These are phyloP conservation scores for Xylaria intraflava DNA, from an alignment of 495 filamentous ascomycete species.

Conservation along the genomic window DNA sequence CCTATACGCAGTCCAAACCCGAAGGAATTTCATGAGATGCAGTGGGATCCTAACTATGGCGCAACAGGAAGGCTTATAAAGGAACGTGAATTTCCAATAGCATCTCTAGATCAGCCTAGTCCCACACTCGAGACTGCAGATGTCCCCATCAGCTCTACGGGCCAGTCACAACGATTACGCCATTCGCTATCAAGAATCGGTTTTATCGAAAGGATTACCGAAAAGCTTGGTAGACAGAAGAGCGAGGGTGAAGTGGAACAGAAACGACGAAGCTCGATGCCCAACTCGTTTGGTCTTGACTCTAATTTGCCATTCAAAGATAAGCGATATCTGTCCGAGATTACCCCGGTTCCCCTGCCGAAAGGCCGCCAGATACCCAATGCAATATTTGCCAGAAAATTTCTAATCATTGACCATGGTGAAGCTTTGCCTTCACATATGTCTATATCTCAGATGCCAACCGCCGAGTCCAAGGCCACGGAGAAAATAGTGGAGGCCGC, in stretches of 20 bases:
- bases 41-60: conserved; percentile 22
- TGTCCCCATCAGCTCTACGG: conserved; percentile 5
- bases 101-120: conserved; percentile 13
- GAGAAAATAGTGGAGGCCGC: conserved; percentile 38
- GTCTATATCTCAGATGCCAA: conserved; percentile 24
- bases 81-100: conserved; percentile 19
- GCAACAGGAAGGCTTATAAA: conserved; percentile 19
- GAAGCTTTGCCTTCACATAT: conserved; percentile 17
- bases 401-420: conserved; percentile 24
- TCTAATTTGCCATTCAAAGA: conserved; percentile 11
- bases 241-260: conserved; percentile 10
- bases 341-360: conserved; percentile 14
- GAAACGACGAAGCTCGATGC: conserved; percentile 20
- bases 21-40: conserved; percentile 26
- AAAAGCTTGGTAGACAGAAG: conserved; percentile 8
- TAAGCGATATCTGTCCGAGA: conserved; percentile 8
- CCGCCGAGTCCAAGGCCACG: conserved; percentile 29
- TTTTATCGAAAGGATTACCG: conserved; percentile 14
- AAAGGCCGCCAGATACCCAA: conserved; percentile 22
- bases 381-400: conserved; percentile 28
- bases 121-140: conserved; percentile 16
- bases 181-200: conserved; percentile 12
- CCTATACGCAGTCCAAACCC: conserved; percentile 24
- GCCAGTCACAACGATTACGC: conserved; percentile 12
- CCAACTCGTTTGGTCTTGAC: conserved; percentile 14